phyloP scores from a whole-genome alignment of 176 grass and related monocot species.

The Avena sativa region DNA sequence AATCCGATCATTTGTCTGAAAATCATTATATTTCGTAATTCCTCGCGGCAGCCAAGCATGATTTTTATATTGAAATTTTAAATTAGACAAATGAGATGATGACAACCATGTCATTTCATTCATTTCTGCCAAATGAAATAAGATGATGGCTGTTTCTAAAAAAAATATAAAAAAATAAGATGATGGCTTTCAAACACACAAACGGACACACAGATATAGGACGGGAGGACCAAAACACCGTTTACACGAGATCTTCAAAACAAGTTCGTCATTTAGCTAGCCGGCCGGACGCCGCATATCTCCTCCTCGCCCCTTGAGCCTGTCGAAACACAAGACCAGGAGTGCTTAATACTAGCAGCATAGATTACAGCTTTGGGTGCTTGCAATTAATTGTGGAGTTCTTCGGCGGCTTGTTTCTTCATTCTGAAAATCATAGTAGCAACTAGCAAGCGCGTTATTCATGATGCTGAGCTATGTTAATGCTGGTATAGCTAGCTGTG shows the following conservation, averaged over 20 bases:
- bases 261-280: neutral
- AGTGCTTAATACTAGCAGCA: neutral
- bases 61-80: too few relatives aligned
- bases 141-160: too few relatives aligned
- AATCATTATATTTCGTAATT: too few relatives aligned
- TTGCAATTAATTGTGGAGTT: neutral
- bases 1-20: too few relatives aligned
- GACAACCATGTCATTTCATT: too few relatives aligned
- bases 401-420: neutral
- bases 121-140: too few relatives aligned
- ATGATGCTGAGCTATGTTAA: neutral
- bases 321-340: neutral
- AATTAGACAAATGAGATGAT: too few relatives aligned
- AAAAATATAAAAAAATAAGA: too few relatives aligned
- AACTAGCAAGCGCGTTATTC: neutral
- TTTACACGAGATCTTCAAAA: neutral
- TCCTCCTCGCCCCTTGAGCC: neutral
- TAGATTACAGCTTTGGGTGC: neutral
- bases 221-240: slow-evolving; percentile 7
- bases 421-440: neutral
- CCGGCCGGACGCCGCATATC: neutral
- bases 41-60: too few relatives aligned
- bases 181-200: too few relatives aligned
- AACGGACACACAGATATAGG: neutral
- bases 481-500: slow-evolving; percentile 22